phyloP scores from a whole-genome alignment of 2,329 filamentous ascomycete genomes.

The Magnaporthiopsis incrustans region DNA sequence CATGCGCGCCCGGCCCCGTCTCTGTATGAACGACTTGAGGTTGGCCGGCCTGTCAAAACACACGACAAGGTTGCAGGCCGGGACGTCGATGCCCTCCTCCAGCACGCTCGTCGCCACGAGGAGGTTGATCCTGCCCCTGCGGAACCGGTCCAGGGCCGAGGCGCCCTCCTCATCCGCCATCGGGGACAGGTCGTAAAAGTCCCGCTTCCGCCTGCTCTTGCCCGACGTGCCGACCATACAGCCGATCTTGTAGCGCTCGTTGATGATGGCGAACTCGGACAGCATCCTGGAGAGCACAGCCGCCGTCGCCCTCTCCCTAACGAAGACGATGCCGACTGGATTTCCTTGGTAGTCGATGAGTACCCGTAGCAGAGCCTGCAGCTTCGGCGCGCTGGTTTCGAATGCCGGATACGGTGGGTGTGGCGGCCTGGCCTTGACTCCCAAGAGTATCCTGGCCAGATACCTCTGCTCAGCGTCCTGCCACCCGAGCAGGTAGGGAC shows the following conservation, averaged over 20 bases:
- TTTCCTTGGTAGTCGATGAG: constrained; percentile 35
- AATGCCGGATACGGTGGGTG: constrained; percentile 10
- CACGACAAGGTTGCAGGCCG: constrained; percentile 53
- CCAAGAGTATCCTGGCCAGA: constrained; percentile 36
- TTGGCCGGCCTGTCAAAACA: constrained; percentile 44
- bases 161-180: constrained; percentile 21
- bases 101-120: constrained; percentile 56
- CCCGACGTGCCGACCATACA: constrained; percentile 47
- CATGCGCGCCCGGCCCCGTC: constrained; percentile 45
- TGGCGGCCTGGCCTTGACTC: constrained; percentile 17
- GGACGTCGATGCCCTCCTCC: constrained; percentile 62
- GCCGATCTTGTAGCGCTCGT: constrained; percentile 39
- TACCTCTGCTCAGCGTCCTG: constrained; percentile 46
- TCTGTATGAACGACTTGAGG: constrained; percentile 51
- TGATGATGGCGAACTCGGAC: constrained; percentile 38
- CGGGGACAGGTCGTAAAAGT: constrained; percentile 20
- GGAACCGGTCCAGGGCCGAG: constrained; percentile 41
- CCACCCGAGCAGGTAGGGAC: constrained; percentile 29
- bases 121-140: constrained; percentile 44
- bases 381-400: constrained; percentile 47
- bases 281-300: constrained; percentile 52
- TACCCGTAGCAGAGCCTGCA: constrained; percentile 41
- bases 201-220: background rate
- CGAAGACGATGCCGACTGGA: constrained; percentile 59
- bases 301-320: constrained; percentile 52